A percentile compares a stretch with the other conserved stretches of the same genome.
Evolutionary conservation across 164 flowering plant genomes (phyloP).

Genomic region (Houttuynia cordata): DNA sequence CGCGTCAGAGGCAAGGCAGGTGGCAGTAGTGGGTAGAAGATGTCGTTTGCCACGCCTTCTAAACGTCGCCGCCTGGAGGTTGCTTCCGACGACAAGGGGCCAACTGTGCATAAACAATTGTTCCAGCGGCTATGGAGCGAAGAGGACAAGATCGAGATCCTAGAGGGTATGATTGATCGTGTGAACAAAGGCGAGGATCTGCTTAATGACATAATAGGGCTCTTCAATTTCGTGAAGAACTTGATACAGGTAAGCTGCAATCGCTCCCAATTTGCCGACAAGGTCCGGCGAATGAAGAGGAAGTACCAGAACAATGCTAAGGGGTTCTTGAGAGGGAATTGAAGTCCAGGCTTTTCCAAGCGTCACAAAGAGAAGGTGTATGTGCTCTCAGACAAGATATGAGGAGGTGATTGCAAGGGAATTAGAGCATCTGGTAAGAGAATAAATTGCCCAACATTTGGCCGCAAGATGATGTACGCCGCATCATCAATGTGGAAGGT

Average conservation of each 20-base stretch:
- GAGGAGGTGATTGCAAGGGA: background rate
- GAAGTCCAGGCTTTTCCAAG: background rate
- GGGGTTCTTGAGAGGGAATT: conserved; percentile 1
- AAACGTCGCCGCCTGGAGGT: no score
- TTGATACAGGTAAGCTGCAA: background rate
- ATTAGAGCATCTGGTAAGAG: no score
- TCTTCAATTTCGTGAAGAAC: background rate
- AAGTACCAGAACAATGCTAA: conserved; percentile 4
- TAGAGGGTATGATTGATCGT: conserved; percentile 2
- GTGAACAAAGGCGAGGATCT: background rate
- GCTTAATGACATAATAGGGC: background rate
- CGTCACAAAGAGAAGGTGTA: conserved; percentile 5
- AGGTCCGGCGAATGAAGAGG: conserved; percentile 5
- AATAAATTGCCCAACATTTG: no score
- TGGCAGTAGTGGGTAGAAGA: background rate
- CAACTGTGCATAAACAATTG: background rate
- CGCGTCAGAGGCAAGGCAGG: background rate
- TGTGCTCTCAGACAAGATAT: conserved; percentile 2
- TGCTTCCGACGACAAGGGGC: background rate
- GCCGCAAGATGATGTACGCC: no score
- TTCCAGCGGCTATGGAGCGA: conserved; percentile 5
- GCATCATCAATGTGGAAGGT: no score
- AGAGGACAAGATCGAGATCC: conserved; percentile 5
- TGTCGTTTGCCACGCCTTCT: background rate
- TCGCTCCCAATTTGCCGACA: background rate